Evolutionary conservation across 768 basidiomycete species (phyloP).

Genomic region (Trametes elegans): DNA sequence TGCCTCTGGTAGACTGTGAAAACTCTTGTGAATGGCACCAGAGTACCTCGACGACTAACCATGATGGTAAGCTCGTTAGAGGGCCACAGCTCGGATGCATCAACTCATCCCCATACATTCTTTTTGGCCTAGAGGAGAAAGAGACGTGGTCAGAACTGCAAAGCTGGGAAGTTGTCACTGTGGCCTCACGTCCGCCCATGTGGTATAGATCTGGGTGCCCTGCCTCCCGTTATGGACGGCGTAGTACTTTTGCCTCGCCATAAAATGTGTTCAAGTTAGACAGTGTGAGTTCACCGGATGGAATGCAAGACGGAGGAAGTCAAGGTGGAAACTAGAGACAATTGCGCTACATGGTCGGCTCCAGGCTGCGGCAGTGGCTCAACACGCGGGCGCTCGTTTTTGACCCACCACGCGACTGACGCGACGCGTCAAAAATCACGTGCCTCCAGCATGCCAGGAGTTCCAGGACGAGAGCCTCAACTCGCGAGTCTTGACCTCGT

Average conservation of each 20-base stretch:
- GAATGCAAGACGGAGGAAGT: not conserved
- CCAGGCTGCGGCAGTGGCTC: no score
- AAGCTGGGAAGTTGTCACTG: not conserved
- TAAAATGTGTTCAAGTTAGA: slow-evolving; percentile 6
- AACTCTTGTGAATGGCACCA: slow-evolving; percentile 51
- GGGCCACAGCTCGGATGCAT: not conserved
- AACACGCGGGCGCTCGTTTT: no score
- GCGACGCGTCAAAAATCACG: no score
- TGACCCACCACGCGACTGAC: no score
- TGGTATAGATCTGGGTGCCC: slow-evolving; percentile 54
- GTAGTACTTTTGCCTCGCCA: slow-evolving; percentile 50
- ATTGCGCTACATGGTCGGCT: no score
- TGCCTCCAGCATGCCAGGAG: no score
- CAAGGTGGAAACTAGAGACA: no score
- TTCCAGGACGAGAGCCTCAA: no score
- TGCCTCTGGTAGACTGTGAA: slow-evolving; percentile 43
- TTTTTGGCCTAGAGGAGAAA: slow-evolving; percentile 36
- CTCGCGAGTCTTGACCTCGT: no score
- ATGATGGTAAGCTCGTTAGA: not conserved
- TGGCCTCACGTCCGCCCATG: slow-evolving; percentile 56
- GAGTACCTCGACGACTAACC: slow-evolving; percentile 52
- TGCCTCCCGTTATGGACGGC: slow-evolving; percentile 58
- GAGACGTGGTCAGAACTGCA: not conserved
- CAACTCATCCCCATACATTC: slow-evolving; percentile 35
- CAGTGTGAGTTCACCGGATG: not conserved